Percentiles rank a stretch among this genome's conserved stretches.
These are phyloP conservation scores for Naganishia liquefaciens DNA, from an alignment of 1,284 basidiomycete species.

Conservation along the genomic window DNA sequence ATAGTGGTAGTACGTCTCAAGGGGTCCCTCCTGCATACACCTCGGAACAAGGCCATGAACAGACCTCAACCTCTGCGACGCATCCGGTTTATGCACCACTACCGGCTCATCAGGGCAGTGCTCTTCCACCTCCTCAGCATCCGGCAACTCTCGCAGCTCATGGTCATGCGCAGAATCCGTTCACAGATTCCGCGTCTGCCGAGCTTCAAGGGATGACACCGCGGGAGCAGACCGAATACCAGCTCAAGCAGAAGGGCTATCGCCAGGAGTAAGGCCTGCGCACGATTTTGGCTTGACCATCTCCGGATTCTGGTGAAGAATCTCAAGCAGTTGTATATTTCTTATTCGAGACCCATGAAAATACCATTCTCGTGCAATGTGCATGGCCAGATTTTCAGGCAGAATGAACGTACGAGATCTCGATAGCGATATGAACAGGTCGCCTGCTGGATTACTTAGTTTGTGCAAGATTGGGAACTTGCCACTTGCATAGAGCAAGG, in stretches of 20 bases:
- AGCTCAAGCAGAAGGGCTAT: conserved; percentile 21
- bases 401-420: too few relatives aligned
- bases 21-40: conserved; percentile 21
- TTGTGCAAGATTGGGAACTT: too few relatives aligned
- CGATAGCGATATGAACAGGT: too few relatives aligned
- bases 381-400: too few relatives aligned
- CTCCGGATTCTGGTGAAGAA: background rate
- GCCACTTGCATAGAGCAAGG: too few relatives aligned
- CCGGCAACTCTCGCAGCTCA: conserved; percentile 16
- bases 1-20: background rate
- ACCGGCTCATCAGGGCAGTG: background rate
- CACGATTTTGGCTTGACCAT: background rate
- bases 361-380: too few relatives aligned
- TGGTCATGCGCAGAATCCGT: conserved; percentile 12
- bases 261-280: background rate
- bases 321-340: background rate
- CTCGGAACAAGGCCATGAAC: conserved; percentile 6
- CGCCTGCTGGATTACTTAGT: too few relatives aligned
- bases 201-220: conserved; percentile 22
- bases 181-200: conserved; percentile 1
- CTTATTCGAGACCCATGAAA: too few relatives aligned
- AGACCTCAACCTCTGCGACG: background rate
- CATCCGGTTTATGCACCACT: conserved; percentile 13
- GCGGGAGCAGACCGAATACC: conserved; percentile 27
- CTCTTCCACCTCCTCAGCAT: conserved; percentile 30